phyloP scores from a whole-genome alignment of 2,329 filamentous ascomycete species.

The Botrytis medusae region DNA sequence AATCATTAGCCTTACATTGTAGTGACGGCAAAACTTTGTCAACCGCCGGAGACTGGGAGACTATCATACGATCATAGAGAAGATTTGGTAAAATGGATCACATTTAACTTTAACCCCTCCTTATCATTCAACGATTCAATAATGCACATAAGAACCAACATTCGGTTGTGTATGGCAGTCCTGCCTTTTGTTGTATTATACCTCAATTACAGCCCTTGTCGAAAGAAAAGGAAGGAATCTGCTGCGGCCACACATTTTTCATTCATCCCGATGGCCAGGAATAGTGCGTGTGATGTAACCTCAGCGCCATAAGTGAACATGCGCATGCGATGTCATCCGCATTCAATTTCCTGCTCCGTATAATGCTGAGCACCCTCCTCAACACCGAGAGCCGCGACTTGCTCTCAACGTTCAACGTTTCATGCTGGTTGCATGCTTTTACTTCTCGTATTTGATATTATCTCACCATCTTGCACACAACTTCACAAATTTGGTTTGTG shows the following conservation, averaged over 20 bases:
- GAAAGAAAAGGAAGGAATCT: neutral
- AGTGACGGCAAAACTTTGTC: neutral
- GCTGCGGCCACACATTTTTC: neutral
- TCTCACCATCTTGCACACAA: neutral
- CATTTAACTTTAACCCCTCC: neutral
- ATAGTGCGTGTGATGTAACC: neutral
- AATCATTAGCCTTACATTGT: neutral
- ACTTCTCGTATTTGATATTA: neutral
- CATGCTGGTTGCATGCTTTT: neutral
- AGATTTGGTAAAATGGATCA: neutral
- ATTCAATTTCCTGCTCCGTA: neutral
- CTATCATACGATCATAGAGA: neutral
- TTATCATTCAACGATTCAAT: neutral
- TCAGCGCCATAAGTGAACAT: neutral
- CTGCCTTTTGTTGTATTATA: neutral
- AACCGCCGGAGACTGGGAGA: neutral
- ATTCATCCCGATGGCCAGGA: neutral
- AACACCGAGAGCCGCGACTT: conserved; percentile 7
- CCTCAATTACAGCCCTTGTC: neutral
- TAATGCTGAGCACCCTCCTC: neutral
- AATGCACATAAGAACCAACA: neutral
- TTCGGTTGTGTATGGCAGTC: neutral
- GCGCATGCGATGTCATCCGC: conserved; percentile 1
- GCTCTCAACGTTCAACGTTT: conserved; percentile 4
- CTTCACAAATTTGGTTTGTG: neutral